Base-by-base conservation (phyloP, 495 filamentous ascomycete genomes). In the Viridothelium virens region DNA sequence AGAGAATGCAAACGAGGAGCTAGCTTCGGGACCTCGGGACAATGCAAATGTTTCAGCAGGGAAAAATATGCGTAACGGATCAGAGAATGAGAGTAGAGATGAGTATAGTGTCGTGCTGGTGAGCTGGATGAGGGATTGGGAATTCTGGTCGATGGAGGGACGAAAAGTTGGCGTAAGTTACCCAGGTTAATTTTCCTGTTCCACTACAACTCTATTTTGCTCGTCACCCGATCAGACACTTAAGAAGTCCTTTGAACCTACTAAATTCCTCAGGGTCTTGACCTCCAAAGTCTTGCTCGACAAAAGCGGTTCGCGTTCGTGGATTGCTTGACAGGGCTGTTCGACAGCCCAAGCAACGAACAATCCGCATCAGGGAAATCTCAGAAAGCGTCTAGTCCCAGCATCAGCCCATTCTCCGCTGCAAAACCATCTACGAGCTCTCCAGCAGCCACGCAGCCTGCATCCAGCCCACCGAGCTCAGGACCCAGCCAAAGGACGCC, bases 81-180 rank as follows among this genome's bases (percentile, higher is more conserved):
- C 39, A 34, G 53, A 59, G 7, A 59, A 14, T 5, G 12, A 14
- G 53, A 59, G 53, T 7, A 36, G 36, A 34, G 53, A 59, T 12
- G 59, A 67, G 38, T 38, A 56, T 41, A 48, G 46, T n/a, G 85
- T 96, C 2, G 77, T 95, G 18, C 77, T 96, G 0, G 84, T 92
- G 69, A 91, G 88, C 77, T 96, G 87, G 74, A 77, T 94, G 75
- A 83, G 89, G 65, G 86, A 91, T 69, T 82, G 78, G 69, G 78
- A 82, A 33, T 93, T 94, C 72, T 96, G 90, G 91, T 85, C 56
- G 47, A 37, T 36, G 7, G 70, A 72, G 65, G 69, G 37, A 12
- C 61, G 70, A 48, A 71, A 68, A 59, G 68, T 63, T 16, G 69
- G 68, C 36, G 56, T 61, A 48, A 16, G 66, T 68, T 11, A 18